These are phyloP conservation scores for Ulvella scutata DNA, from an alignment of 139 green algal genomes.

Conservation along the genomic window DNA sequence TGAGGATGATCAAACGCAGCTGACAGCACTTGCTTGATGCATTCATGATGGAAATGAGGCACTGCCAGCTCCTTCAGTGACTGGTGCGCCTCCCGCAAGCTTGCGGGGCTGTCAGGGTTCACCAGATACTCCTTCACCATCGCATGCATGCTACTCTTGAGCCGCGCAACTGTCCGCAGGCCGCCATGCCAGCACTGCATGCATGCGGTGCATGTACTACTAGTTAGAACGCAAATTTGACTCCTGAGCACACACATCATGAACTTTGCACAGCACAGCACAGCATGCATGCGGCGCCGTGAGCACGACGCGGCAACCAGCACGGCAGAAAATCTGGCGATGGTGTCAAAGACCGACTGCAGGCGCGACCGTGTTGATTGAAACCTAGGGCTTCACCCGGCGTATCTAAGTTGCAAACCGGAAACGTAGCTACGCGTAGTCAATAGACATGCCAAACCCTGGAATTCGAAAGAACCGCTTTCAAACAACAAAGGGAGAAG, in stretches of 20 bases:
- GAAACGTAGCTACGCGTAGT: too few relatives aligned
- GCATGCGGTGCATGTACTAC: too few relatives aligned
- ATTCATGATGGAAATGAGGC: constrained; percentile 66
- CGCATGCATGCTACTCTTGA: constrained; percentile 15
- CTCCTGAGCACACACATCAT: too few relatives aligned
- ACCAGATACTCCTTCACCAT: constrained; percentile 21
- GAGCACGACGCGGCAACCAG: constrained; percentile 40
- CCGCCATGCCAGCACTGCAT: constrained; percentile 63
- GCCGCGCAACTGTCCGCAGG: constrained; percentile 27
- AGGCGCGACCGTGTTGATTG: neutral
- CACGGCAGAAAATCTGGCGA: too few relatives aligned
- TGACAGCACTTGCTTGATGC: constrained; percentile 40
- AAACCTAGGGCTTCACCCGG: too few relatives aligned
- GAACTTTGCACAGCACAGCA: too few relatives aligned
- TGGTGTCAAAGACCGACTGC: too few relatives aligned
- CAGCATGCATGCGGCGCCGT: constrained; percentile 64
- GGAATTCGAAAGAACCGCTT: neutral
- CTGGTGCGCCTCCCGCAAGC: constrained; percentile 24
- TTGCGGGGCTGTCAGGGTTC: constrained; percentile 10
- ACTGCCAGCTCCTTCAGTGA: constrained; percentile 46
- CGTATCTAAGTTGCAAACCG: too few relatives aligned
- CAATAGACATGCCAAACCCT: too few relatives aligned
- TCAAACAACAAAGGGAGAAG: too few relatives aligned
- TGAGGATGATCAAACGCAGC: constrained; percentile 7
- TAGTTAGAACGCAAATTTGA: too few relatives aligned